These are phyloP conservation scores for Fomitopsis pinicola DNA, from an alignment of 1,284 basidiomycete genomes.

Conservation along the genomic window DNA sequence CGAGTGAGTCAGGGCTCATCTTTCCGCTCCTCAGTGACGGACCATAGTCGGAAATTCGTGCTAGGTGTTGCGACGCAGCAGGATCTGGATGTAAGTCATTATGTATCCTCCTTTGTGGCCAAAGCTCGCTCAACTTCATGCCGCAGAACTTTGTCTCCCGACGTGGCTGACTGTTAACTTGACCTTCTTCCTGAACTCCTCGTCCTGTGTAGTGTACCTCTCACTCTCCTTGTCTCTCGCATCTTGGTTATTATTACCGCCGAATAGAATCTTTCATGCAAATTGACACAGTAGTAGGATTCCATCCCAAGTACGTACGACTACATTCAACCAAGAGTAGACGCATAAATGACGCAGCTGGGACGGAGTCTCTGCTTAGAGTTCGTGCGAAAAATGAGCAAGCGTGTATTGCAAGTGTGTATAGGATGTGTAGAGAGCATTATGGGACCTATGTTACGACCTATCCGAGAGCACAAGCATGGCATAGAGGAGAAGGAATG, in stretches of 20 bases:
- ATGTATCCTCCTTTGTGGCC: not conserved
- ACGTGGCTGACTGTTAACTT: conserved; percentile 35
- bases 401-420: not conserved
- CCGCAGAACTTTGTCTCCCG: conserved; percentile 51
- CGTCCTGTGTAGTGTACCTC: not conserved
- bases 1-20: not conserved
- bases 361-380: not conserved
- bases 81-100: conserved; percentile 60
- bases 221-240: not conserved
- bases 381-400: not conserved
- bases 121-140: not conserved
- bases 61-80: conserved; percentile 78
- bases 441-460: not conserved
- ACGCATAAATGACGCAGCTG: not conserved
- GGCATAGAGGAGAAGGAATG: not conserved
- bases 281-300: not conserved
- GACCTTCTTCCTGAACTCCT: not conserved
- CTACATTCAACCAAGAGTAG: not conserved
- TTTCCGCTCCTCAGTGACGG: conserved; percentile 60
- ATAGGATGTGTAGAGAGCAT: not conserved
- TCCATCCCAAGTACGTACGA: not conserved
- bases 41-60: conserved; percentile 79
- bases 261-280: not conserved
- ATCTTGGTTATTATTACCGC: not conserved
- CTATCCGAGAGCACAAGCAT: not conserved